A percentile compares a stretch with the other conserved stretches of the same genome.
phyloP scores from a whole-genome alignment of 139 green algal genomes.

The Tetradesmus lagerheimii region DNA sequence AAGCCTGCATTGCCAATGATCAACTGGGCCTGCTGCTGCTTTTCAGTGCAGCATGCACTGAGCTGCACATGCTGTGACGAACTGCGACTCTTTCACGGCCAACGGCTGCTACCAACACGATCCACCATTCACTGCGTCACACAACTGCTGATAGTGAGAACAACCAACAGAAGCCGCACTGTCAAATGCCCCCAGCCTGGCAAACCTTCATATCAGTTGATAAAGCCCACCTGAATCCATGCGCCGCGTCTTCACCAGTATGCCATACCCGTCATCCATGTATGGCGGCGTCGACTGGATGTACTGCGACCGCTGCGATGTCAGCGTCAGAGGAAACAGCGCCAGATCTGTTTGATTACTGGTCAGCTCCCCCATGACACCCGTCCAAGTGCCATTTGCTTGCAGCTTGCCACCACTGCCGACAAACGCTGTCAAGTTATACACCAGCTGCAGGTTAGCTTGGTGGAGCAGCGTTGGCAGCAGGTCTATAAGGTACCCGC shows the following conservation, averaged over 20 bases:
- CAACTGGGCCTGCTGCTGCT: too few species aligned
- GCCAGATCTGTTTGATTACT: conserved; percentile 31
- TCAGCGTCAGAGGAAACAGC: conserved; percentile 53
- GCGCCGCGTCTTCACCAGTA: conserved; percentile 10
- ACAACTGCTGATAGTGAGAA: too few species aligned
- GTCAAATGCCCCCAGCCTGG: too few species aligned
- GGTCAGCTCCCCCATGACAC: conserved; percentile 49
- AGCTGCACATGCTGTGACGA: too few species aligned
- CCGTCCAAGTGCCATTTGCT: conserved; percentile 50
- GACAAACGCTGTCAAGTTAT: neutral
- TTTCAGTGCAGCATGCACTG: neutral
- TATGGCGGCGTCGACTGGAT: conserved; percentile 38
- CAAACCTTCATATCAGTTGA: too few species aligned
- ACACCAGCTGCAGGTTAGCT: neutral
- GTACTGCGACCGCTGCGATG: neutral
- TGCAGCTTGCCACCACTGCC: conserved; percentile 4
- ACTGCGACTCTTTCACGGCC: too few species aligned
- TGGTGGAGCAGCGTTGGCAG: conserved; percentile 35
- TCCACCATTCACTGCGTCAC: too few species aligned
- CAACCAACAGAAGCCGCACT: too few species aligned
- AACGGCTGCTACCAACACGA: too few species aligned
- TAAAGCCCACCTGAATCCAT: neutral
- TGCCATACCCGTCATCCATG: conserved; percentile 43
- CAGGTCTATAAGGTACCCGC: conserved; percentile 40
- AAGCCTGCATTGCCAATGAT: too few species aligned